phyloP scores from a whole-genome alignment of 257 asterid species.

The Eustoma russellianum region DNA sequence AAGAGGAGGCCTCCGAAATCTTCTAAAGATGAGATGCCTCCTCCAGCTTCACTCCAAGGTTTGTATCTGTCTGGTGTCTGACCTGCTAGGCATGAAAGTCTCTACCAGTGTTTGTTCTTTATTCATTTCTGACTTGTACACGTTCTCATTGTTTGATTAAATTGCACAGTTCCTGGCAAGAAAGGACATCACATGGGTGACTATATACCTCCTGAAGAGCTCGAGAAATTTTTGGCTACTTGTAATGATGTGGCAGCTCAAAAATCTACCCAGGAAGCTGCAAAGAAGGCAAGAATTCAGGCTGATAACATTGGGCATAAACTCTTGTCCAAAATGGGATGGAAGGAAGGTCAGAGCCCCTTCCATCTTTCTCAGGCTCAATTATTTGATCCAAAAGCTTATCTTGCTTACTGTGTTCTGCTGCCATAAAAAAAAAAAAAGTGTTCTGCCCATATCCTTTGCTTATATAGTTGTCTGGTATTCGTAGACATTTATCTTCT shows the following conservation, averaged over 20 bases:
- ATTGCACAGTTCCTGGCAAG: constrained; percentile 36
- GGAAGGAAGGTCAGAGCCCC: constrained; percentile 71
- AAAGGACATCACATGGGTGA: constrained; percentile 99
- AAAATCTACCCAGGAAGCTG: constrained; percentile 56
- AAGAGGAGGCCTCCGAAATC: constrained; percentile 50
- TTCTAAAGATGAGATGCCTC: constrained; percentile 98
- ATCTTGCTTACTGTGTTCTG: background rate
- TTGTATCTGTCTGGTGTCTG: background rate
- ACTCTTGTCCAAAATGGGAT: constrained; percentile 89
- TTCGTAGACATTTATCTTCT: no score
- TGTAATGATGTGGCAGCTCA: constrained; percentile 61
- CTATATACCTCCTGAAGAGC: constrained; percentile 85
- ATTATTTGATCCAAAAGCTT: background rate
- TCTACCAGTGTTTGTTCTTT: background rate
- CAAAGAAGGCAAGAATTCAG: constrained; percentile 59
- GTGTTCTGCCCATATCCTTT: no score
- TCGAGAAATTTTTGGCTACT: constrained; percentile 66
- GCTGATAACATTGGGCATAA: constrained; percentile 89
- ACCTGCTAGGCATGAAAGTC: background rate
- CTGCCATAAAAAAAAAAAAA: no score
- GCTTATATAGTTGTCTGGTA: no score
- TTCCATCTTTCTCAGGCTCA: background rate
- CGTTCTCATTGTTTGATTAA: constrained; percentile 7
- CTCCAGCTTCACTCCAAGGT: constrained; percentile 79
- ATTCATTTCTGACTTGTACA: background rate